Conservation (phyloP, 208 protist genomes). For the Acanthamoeba lugdunensis region DNA sequence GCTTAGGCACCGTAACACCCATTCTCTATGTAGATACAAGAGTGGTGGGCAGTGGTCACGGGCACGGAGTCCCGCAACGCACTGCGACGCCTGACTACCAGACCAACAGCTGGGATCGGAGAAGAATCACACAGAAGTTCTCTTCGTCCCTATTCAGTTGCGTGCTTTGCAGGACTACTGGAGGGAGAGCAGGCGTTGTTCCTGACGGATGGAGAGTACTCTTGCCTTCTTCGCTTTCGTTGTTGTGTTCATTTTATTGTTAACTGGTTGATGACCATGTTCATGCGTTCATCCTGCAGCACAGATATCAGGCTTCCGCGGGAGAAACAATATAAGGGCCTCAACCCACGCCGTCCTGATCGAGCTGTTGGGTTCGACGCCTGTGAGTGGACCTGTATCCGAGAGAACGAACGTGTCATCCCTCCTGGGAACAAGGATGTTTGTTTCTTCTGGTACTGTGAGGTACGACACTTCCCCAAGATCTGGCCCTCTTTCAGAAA, state of each 20-base stretch:
- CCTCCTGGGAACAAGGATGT: background rate
- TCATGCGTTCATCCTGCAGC: background rate
- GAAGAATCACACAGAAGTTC: background rate
- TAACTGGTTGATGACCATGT: no score
- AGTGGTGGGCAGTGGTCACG: background rate
- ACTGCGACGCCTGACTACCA: background rate
- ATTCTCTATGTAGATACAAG: background rate
- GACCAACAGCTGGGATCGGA: background rate
- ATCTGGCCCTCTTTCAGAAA: background rate
- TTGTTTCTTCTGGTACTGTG: background rate
- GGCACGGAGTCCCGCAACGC: background rate
- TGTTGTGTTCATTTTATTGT: no score
- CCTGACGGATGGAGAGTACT: background rate
- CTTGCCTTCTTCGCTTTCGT: background rate
- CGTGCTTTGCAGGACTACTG: background rate
- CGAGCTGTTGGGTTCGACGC: background rate
- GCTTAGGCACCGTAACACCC: no score
- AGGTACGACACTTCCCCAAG: background rate
- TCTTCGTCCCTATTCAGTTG: background rate
- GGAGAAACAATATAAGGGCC: background rate
- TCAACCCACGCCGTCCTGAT: background rate
- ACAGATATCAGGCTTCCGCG: background rate
- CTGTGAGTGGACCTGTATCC: background rate
- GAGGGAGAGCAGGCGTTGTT: background rate
- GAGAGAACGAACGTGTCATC: background rate